Base-by-base conservation (phyloP, 106 monocot species). In the Alisma plantagoaquatica region DNA sequence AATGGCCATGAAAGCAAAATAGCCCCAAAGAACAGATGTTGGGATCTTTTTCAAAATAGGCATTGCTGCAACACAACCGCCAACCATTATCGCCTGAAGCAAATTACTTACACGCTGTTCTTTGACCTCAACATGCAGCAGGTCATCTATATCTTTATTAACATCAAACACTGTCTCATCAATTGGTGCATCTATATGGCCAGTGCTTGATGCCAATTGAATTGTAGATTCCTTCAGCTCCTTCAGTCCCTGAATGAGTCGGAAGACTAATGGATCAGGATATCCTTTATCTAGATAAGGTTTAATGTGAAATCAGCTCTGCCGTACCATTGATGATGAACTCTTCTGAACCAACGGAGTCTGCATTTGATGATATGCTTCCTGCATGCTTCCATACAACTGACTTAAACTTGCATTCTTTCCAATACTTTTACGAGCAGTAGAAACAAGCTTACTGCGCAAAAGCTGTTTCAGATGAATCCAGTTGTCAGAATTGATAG, bases 1-100 rank as follows among this genome's bases (percentile, higher is more conserved):
- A 51, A 73, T 66, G 2, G 72, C 72, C 72, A 73, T 73, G 53
- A 73, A 73, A 15, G 72, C 72, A 53, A 73, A 73, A 53, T 73
- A 73, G 4, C 72, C 72, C 72, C 72, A 73, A 5, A 73, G 65
- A 28, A 73, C 72, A 17, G 72, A 73, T 4, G 72, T 73, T 20
- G 72, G 72, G 23, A 73, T 73, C 72, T 46, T 73, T 47, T 73
- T 73, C 43, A 73, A 33, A 11, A 73, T 22, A 28, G 72, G 72
- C 72, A 73, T 73, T 16, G 72, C 72, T 9, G 59, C 72, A 46
- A 73, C 65, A 53, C 72, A 73, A 33, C 32, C 59, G 16, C 44
- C 72, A 32, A 73, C 72, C 72, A 73, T 53, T 2, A 60, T 19
- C 17, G 72, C 58, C 43, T 73, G 72, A 42, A 73, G 65, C 14